Conservation (phyloP, 2,329 filamentous ascomycete species). For the Sphaceloma murrayae region DNA sequence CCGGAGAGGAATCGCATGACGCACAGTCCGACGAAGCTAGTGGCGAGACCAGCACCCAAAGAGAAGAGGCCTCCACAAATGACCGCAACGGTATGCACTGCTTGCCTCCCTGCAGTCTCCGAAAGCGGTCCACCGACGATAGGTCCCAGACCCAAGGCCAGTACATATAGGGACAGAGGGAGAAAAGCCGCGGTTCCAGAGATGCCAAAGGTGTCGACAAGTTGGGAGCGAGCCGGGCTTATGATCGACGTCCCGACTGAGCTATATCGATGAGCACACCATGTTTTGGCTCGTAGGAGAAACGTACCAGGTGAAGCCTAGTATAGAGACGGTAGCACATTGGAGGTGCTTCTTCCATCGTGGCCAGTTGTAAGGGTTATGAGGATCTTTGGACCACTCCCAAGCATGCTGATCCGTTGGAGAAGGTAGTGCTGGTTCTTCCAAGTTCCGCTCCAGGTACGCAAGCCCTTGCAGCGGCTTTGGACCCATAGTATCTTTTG, state of each 20-base stretch:
- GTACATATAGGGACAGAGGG: constrained; percentile 49
- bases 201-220: constrained; percentile 47
- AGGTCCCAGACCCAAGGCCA: constrained; percentile 59
- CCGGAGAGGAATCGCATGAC: constrained; percentile 50
- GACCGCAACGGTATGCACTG: constrained; percentile 61
- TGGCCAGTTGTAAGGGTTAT: constrained; percentile 48
- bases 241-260: constrained; percentile 17
- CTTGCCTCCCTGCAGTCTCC: constrained; percentile 58
- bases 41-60: constrained; percentile 37
- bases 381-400: constrained; percentile 28
- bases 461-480: background rate
- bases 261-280: no score
- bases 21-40: constrained; percentile 60
- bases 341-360: constrained; percentile 33
- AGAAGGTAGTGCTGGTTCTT: background rate
- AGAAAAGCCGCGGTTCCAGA: constrained; percentile 49
- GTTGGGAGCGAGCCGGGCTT: constrained; percentile 22
- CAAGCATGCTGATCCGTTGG: constrained; percentile 18
- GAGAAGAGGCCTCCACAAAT: constrained; percentile 50
- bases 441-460: background rate
- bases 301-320: constrained; percentile 31
- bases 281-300: no score
- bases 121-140: constrained; percentile 64
- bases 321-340: constrained; percentile 32
- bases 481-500: background rate